Percentiles rank a stretch among this genome's conserved stretches.
These are phyloP conservation scores for Beauveria sp. DNA, from an alignment of 2,329 filamentous ascomycete species.

Conservation along the genomic window DNA sequence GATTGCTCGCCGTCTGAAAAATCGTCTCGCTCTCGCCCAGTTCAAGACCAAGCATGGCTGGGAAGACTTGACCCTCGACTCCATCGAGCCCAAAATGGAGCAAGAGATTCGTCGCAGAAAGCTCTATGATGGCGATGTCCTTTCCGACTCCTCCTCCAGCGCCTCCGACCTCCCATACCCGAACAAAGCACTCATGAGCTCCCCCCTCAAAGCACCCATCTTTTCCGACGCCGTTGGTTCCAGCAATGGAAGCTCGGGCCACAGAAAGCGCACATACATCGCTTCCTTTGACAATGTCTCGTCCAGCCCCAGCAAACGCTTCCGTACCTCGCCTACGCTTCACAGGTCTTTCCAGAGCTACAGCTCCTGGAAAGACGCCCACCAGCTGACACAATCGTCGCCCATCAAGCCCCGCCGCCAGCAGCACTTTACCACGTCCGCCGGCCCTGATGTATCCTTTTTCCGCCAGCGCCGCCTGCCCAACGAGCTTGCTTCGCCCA, in stretches of 20 bases:
- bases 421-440: constrained; percentile 64
- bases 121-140: constrained; percentile 60
- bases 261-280: constrained; percentile 57
- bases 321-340: constrained; percentile 54
- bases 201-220: constrained; percentile 72
- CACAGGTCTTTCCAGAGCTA: constrained; percentile 49
- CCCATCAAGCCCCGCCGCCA: constrained; percentile 72
- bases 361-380: constrained; percentile 66
- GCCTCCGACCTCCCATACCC: constrained; percentile 71
- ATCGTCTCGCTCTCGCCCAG: constrained; percentile 88
- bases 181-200: constrained; percentile 66
- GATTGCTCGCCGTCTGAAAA: constrained; percentile 90
- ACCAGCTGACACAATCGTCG: constrained; percentile 77
- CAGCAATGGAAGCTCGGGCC: constrained; percentile 58
- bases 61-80: constrained; percentile 81
- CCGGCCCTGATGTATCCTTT: constrained; percentile 69
- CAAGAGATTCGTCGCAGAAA: constrained; percentile 70
- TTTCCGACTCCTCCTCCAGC: constrained; percentile 82
- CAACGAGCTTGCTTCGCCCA: constrained; percentile 52
- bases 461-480: constrained; percentile 64
- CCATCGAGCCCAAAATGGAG: constrained; percentile 76
- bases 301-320: constrained; percentile 60
- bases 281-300: constrained; percentile 48
- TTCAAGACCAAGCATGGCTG: constrained; percentile 96
- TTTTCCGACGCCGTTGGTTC: constrained; percentile 78